These are phyloP conservation scores for Cucurbita moschata DNA, from an alignment of 306 rosid genomes.

Conservation along the genomic window DNA sequence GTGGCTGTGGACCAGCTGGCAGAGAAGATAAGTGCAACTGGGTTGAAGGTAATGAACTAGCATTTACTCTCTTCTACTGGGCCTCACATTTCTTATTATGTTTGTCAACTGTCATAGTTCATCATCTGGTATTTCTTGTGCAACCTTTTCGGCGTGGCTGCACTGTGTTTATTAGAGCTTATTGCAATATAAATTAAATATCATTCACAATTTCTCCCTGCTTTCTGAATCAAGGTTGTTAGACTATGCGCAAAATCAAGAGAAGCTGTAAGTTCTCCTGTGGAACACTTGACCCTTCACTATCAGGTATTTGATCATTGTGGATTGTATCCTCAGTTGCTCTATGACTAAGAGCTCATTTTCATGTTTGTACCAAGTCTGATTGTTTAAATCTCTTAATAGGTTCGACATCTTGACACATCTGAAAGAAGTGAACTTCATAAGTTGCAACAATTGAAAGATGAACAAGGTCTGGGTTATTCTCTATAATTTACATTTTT, in stretches of 20 bases:
- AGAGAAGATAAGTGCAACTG: conserved; percentile 96
- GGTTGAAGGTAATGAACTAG: conserved; percentile 60
- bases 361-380: background rate
- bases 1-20: conserved; percentile 97
- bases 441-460: conserved; percentile 89
- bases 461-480: conserved; percentile 66
- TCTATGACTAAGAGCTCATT: background rate
- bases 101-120: background rate
- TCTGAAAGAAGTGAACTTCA: conserved; percentile 97
- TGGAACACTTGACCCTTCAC: conserved; percentile 96
- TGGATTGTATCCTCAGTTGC: background rate
- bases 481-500: background rate
- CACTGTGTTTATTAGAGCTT: background rate
- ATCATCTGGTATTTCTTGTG: background rate
- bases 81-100: background rate
- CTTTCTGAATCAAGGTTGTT: conserved; percentile 51
- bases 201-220: background rate
- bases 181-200: background rate
- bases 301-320: conserved; percentile 58
- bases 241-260: conserved; percentile 96
- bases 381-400: conserved; percentile 11
- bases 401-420: conserved; percentile 99
- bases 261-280: conserved; percentile 99
- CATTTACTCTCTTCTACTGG: background rate
- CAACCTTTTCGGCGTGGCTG: background rate